Evolutionary conservation across 2,329 filamentous ascomycete genomes (phyloP).

Genomic region (Magnaporthiopsis incrustans): DNA sequence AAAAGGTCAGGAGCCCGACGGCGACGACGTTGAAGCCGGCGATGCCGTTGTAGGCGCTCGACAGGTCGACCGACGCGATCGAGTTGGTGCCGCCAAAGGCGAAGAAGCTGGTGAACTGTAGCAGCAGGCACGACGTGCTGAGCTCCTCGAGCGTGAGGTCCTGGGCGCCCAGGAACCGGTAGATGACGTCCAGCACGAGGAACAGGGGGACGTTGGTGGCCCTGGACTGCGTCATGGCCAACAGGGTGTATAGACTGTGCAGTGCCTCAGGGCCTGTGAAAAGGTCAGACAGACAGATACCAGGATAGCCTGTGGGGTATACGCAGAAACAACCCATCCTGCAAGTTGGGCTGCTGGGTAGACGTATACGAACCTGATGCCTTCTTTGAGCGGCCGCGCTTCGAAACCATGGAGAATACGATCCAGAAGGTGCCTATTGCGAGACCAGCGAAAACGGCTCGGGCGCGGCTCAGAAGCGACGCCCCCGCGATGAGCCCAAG

Average conservation of each 20-base stretch:
- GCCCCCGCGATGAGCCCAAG: conserved; percentile 33
- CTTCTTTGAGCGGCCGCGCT: conserved; percentile 17
- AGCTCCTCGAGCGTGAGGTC: conserved; percentile 48
- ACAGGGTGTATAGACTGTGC: conserved; percentile 66
- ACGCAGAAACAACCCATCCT: too few relatives aligned
- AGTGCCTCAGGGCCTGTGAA: conserved; percentile 33
- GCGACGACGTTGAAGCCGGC: conserved; percentile 69
- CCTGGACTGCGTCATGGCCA: conserved; percentile 81
- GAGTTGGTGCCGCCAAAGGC: conserved; percentile 86
- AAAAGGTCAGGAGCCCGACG: conserved; percentile 77
- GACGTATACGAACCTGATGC: conserved; percentile 17
- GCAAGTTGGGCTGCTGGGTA: too few relatives aligned
- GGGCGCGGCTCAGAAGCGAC: conserved; percentile 39
- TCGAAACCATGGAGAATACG: conserved; percentile 27
- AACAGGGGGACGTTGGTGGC: conserved; percentile 81
- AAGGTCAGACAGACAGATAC: too few relatives aligned
- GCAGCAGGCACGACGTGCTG: conserved; percentile 62
- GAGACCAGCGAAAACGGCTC: conserved; percentile 42
- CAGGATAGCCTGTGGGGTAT: too few relatives aligned
- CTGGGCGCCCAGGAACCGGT: conserved; percentile 38
- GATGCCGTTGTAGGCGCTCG: conserved; percentile 90
- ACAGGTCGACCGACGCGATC: conserved; percentile 91
- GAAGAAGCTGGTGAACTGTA: conserved; percentile 82
- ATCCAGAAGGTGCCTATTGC: conserved; percentile 29
- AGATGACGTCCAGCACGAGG: conserved; percentile 60